phyloP scores from a whole-genome alignment of 1,284 basidiomycete genomes.

The Neonothopanus nambi region DNA sequence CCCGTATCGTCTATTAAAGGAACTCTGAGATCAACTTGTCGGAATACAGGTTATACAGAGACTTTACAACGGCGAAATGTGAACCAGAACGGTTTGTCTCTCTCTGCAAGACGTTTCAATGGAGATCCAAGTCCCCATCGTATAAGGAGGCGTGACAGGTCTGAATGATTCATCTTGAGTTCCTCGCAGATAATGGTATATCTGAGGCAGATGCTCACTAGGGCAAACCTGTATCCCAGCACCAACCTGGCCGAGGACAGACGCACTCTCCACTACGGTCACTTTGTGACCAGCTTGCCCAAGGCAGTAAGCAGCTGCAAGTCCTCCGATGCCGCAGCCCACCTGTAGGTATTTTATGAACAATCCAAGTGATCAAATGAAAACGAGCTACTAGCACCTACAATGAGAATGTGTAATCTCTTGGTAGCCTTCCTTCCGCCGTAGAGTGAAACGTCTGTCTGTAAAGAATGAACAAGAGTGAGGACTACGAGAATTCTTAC shows the following conservation, averaged over 20 bases:
- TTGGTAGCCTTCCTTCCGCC: background rate
- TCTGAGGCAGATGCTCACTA: constrained; percentile 17
- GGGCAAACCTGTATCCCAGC: constrained; percentile 50
- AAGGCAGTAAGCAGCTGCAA: constrained; percentile 43
- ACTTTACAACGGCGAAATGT: constrained; percentile 50
- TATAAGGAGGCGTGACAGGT: constrained; percentile 47
- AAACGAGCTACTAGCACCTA: background rate
- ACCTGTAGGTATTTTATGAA: constrained; percentile 22
- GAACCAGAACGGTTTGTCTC: constrained; percentile 44
- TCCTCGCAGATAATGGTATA: constrained; percentile 22
- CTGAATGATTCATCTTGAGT: constrained; percentile 37
- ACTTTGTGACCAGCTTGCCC: constrained; percentile 44
- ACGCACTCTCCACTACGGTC: constrained; percentile 39
- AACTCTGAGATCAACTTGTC: too few species aligned
- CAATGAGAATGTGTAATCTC: constrained; percentile 1
- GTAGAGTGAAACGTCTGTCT: background rate
- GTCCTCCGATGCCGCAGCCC: constrained; percentile 48
- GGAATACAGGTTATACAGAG: too few species aligned
- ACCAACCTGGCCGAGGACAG: constrained; percentile 42
- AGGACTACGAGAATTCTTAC: too few species aligned
- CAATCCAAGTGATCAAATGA: background rate
- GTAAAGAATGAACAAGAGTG: too few species aligned
- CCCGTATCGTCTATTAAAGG: constrained; percentile 32
- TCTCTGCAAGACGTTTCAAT: constrained; percentile 34
- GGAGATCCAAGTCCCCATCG: constrained; percentile 52